These are phyloP conservation scores for Magnaporthiopsis poae DNA, from an alignment of 2,329 filamentous ascomycete species.

Conservation along the genomic window DNA sequence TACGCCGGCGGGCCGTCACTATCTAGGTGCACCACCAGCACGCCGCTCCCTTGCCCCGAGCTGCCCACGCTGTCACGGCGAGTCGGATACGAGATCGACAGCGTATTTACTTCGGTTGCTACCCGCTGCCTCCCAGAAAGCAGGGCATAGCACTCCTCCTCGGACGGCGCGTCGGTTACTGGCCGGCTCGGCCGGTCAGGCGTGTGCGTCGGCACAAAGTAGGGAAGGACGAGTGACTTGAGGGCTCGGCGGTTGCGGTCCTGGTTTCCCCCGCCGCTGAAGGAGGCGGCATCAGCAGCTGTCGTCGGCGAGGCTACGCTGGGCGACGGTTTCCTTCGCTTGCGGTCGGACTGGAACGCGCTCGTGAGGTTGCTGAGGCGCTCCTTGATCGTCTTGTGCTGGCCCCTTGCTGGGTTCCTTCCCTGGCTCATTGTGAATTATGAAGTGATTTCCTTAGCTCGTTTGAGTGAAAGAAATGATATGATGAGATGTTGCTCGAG, in stretches of 20 bases:
- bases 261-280: background rate
- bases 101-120: background rate
- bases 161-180: conserved; percentile 17
- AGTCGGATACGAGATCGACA: background rate
- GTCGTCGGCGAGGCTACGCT: too few species aligned
- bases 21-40: background rate
- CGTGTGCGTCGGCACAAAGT: conserved; percentile 13
- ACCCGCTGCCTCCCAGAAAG: conserved; percentile 4
- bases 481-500: background rate
- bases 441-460: background rate
- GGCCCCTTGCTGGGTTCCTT: background rate
- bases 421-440: background rate
- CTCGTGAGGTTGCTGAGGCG: conserved; percentile 3
- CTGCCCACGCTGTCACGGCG: background rate
- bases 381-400: too few species aligned
- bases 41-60: background rate
- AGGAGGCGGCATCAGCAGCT: too few species aligned
- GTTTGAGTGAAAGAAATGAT: background rate
- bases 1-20: background rate
- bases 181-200: conserved; percentile 19
- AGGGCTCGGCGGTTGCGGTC: background rate
- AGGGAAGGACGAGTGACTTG: background rate
- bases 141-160: conserved; percentile 19
- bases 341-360: background rate
- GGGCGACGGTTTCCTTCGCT: background rate